Base-by-base conservation (phyloP, 2,329 filamentous ascomycete species). In the Penicillium corylophilum region DNA sequence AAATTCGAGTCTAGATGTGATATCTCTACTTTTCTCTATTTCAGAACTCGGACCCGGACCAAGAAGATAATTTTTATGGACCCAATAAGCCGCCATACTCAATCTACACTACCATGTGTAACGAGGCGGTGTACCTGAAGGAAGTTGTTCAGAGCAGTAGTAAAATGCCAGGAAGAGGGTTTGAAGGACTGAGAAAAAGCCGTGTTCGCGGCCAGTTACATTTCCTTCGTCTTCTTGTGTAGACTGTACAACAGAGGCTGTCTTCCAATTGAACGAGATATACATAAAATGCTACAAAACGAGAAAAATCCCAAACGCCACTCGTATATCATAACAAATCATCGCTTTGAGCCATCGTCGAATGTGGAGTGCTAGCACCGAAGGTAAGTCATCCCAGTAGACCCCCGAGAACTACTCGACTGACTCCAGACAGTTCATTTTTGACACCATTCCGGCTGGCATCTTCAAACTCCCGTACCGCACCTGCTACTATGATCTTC, bases 391-490 rank as follows among this genome's bases (percentile, higher is more conserved):
- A 51, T 6, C 72, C 74, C 82, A 96, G 86, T 60, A 97, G 75
- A 1, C 93, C 94, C 2, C 91, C 90, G 1, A 97, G 74, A 2
- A 97, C 91, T 26, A 96, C 87, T 71, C 90, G 94, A 44, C 90
- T 89, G 35, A 99, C 84, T 29, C 88, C 91, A 1, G 86, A 86
- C 43, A 97, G 79, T 74, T 99, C 94, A 12, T 82, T 82, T 74
- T 88, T 93, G 26, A 90, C 83, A 9, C 88, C 86, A 40, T 77
- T 79, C 41, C 93, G 79, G 69, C 88, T 94, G 18, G 84, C 83
- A 51, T 96, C 93, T 70, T 97, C 94, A 70, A 97, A 96, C 67
- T 99, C 94, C 61, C 91, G 86, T 43, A 96, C 87, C 1, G 95
- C 84, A 5, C 88, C 88, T 42, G 90, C 86, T 1, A 99, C 82